Evolutionary conservation across 2,329 filamentous ascomycete species (phyloP), one percentile per base, ranked within the genome.

Genomic region (Xylaria sp.): DNA sequence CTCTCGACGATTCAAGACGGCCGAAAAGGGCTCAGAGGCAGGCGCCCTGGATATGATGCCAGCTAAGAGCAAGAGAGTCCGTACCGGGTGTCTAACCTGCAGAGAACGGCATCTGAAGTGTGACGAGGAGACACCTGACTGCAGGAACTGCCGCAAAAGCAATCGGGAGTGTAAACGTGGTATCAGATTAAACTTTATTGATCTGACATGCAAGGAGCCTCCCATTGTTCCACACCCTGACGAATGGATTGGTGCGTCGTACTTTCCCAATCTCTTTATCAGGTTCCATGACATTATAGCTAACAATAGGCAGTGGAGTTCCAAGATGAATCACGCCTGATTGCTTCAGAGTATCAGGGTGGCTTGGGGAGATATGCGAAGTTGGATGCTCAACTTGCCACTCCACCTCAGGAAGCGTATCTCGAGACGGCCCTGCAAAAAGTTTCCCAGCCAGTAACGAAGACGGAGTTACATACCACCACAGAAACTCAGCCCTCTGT

Each of bases 71-170:
- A 95, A 91, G 81, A 87, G 94, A 72, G 94, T 97, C 20, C 90
- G 95, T 56, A 98, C 94, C 2, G 94, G 94, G 46, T 98, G 94
- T 79, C 83, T 97, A 73, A 98, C 94, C 2, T 98, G 94, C 80
- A 87, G 94, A 74, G 92, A 97, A 80, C 86, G 94, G 56, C 94
- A 97, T 83, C 84, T 97, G 61, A 97, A 97, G 80, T 97, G 94
- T 80, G 94, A 97, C 77, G 94, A 97, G 80, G 90, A 85, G 5
- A 75, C 81, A 3, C 87, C 87, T 6, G 82, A 85, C 41, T 89
- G 87, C 72, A 85, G 92, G 75, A 98, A 98, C 77, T 98, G 95
- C 81, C 89, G 89, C 68, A 98, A 97, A 82, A 96, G 94, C 62
- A 94, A 90, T 76, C 87, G 95, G 60, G 85, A 90, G 66, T 98